These are phyloP conservation scores for Saksenaea oblongispora DNA, from an alignment of 371 early-diverging fungal species.

Conservation along the genomic window DNA sequence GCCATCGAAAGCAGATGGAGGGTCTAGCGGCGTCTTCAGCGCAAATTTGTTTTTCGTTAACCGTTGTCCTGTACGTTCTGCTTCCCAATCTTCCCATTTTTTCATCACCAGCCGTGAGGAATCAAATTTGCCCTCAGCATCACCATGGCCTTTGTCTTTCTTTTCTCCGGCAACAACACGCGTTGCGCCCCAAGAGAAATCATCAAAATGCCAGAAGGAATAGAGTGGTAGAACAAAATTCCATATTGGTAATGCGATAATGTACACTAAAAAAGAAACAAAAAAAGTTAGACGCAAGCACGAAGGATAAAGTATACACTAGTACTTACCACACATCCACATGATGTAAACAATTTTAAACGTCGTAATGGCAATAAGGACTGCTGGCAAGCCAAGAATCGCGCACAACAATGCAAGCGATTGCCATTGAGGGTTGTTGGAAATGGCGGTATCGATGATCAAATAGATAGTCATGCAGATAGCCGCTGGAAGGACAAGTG, in stretches of 20 bases:
- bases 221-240: conserved; percentile 92
- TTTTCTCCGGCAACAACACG: conserved; percentile 77
- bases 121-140: conserved; percentile 67
- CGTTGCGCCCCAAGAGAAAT: conserved; percentile 94
- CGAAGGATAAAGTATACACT: too few relatives aligned
- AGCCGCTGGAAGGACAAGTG: conserved; percentile 83
- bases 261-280: conserved; percentile 40
- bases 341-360: conserved; percentile 74
- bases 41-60: conserved; percentile 29
- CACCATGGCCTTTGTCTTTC: conserved; percentile 63
- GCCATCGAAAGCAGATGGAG: conserved; percentile 32
- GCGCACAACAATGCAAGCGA: conserved; percentile 68
- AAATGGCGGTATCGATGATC: conserved; percentile 55
- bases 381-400: conserved; percentile 79
- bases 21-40: conserved; percentile 35
- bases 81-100: conserved; percentile 76
- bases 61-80: conserved; percentile 54
- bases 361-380: conserved; percentile 87
- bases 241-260: conserved; percentile 90
- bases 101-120: conserved; percentile 62
- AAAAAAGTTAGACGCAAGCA: neutral
- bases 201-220: conserved; percentile 97
- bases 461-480: conserved; percentile 64
- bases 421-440: conserved; percentile 50
- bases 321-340: conserved; percentile 75